Conservation (phyloP, 768 basidiomycete genomes). For the Mycena galopus region DNA sequence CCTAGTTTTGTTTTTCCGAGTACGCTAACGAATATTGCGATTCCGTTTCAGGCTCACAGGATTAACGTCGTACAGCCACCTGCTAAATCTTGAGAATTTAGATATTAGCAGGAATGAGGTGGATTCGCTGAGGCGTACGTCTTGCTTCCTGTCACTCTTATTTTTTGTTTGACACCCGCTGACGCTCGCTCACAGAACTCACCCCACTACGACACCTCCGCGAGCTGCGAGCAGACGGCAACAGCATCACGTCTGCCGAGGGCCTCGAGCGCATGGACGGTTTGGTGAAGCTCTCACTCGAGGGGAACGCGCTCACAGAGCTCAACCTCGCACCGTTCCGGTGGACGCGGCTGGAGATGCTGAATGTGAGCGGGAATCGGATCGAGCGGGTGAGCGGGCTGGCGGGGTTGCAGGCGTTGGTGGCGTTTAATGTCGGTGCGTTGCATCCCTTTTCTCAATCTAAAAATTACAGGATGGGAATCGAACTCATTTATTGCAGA, state of each 20-base stretch:
- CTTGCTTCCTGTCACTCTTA: slow-evolving; percentile 24
- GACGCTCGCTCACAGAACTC: slow-evolving; percentile 67
- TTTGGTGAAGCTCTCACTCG: slow-evolving; percentile 86
- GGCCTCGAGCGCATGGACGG: slow-evolving; percentile 86
- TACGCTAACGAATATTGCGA: slow-evolving; percentile 20
- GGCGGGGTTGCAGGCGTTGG: slow-evolving; percentile 70
- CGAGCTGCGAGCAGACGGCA: slow-evolving; percentile 92
- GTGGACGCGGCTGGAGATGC: slow-evolving; percentile 84
- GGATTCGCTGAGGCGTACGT: slow-evolving; percentile 89
- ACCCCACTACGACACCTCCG: slow-evolving; percentile 86
- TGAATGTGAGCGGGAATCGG: slow-evolving; percentile 86
- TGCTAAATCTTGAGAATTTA: slow-evolving; percentile 87
- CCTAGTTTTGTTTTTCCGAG: neutral
- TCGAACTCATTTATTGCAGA: slow-evolving; percentile 59
- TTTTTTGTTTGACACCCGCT: too few relatives aligned
- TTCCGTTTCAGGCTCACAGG: slow-evolving; percentile 78
- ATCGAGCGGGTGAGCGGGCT: slow-evolving; percentile 72
- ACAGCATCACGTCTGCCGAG: slow-evolving; percentile 78
- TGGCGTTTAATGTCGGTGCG: slow-evolving; percentile 88
- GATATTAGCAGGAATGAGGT: slow-evolving; percentile 93
- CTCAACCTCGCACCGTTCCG: slow-evolving; percentile 72
- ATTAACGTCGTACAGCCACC: slow-evolving; percentile 89
- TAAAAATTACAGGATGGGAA: neutral
- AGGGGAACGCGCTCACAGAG: slow-evolving; percentile 75
- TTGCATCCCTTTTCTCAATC: slow-evolving; percentile 41